Evolutionary conservation across 768 basidiomycete genomes (phyloP), one percentile per base, ranked within the genome.

Genomic region (Paxillus involutus): DNA sequence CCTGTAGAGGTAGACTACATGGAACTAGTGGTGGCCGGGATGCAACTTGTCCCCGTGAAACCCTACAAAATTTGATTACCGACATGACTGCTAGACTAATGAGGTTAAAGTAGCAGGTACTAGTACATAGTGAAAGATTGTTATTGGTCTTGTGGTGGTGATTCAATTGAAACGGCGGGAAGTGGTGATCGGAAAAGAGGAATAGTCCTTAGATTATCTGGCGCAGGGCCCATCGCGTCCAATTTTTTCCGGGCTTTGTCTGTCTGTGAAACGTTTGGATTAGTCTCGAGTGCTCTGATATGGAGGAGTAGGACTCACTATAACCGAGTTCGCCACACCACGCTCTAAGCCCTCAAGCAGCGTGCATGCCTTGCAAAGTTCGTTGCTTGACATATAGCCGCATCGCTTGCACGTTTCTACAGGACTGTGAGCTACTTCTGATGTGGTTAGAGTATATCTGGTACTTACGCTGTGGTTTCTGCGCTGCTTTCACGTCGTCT

Each of bases 351-450:
- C 92, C 71, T 98, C 92, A 0, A 98, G 76, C 5, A 98, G 74
- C 0, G 88, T 90, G 58, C 95, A 97, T 1, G 94, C 95, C 68
- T 95, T 95, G 67, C 94, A 95, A n/a, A 99, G 73, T n/a, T 89
- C 86, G 60, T 98, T 97, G 57, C 92, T 95, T 3, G 94, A 90
- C 78, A 98, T 95, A 68, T 95, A 95, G 3, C 94, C 94, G 61
- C 97, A 99, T 44, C 93, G 80, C 62, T 84, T 78, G 67, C 97
- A 99, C 14, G 84, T 93, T 74, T 92, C 94, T 98, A 66, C 8
- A 39, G 21, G 43, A 56, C 14, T 33, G 19, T 47, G 4, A 55
- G 39, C 4, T 36, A 3, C 3, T 4, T 32, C 53, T 30, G 53
- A 52, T 54, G 40, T 16, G 6, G 35, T n/a, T 44, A 52, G 16